phyloP scores from a whole-genome alignment of 345 rosid genomes.

The Raphanus sativus region DNA sequence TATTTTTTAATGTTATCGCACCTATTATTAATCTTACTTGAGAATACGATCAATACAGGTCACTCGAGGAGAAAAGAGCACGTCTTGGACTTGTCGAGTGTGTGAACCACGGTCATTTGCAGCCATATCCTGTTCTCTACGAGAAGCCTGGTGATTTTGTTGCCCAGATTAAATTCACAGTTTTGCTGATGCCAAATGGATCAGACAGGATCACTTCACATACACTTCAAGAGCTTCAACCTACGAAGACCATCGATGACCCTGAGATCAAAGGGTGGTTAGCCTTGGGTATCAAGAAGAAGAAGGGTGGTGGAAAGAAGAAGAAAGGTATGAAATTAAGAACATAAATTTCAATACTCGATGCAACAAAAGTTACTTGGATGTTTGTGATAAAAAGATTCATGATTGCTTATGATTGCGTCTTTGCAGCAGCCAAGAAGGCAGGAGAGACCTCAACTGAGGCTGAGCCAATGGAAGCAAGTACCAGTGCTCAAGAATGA shows the following conservation, averaged over 20 bases:
- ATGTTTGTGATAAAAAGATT: background rate
- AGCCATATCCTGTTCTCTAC: constrained; percentile 94
- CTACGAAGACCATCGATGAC: constrained; percentile 73
- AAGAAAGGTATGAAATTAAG: constrained; percentile 65
- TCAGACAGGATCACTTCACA: constrained; percentile 89
- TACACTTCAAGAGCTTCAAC: constrained; percentile 70
- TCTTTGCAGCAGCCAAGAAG: constrained; percentile 79
- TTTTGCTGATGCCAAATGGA: constrained; percentile 93
- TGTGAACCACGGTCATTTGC: constrained; percentile 91
- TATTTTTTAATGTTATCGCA: background rate
- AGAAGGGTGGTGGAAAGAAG: constrained; percentile 98
- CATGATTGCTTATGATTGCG: background rate
- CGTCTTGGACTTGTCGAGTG: constrained; percentile 93
- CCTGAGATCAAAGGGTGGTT: constrained; percentile 97
- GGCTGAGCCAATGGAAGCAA: constrained; percentile 66
- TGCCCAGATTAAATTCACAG: constrained; percentile 93
- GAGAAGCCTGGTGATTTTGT: constrained; percentile 93
- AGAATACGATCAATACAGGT: constrained; percentile 44
- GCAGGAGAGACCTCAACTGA: constrained; percentile 60
- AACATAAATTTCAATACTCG: background rate
- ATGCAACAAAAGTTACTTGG: background rate
- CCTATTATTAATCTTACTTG: background rate
- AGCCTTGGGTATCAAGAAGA: constrained; percentile 83
- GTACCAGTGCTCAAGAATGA: constrained; percentile 47
- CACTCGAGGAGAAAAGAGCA: constrained; percentile 96